phyloP scores from a whole-genome alignment of 2,329 filamentous ascomycete species.

The Fusarium falciforme region DNA sequence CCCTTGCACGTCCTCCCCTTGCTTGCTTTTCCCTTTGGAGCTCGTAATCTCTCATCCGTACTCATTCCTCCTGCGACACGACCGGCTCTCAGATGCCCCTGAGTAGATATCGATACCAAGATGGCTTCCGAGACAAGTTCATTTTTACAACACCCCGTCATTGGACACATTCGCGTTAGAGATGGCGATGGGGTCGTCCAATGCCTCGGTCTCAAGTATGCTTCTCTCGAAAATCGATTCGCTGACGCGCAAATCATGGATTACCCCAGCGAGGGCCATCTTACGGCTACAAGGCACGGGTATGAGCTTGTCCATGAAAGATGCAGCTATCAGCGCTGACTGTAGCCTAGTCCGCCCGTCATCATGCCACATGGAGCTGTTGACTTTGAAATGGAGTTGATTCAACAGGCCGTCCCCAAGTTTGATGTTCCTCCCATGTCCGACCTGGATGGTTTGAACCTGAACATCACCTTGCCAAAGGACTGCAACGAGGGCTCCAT shows the following conservation, averaged over 20 bases:
- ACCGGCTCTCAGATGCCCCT: background rate
- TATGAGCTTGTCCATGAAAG: background rate
- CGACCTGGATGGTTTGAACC: background rate
- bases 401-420: background rate
- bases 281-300: background rate
- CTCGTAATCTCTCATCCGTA: background rate
- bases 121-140: background rate
- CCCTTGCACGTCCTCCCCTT: too few relatives aligned
- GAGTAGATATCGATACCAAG: background rate
- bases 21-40: background rate
- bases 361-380: background rate
- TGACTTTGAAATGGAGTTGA: background rate
- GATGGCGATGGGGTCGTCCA: background rate
- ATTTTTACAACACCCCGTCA: background rate
- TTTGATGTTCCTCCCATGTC: background rate
- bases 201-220: background rate
- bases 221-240: background rate
- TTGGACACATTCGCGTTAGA: background rate
- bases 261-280: background rate
- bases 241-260: background rate
- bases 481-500: background rate
- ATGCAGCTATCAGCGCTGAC: background rate
- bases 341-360: background rate
- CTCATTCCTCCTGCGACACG: background rate
- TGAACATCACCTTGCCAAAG: background rate